Evolutionary conservation across 306 rosid genomes (phyloP), one percentile per base, ranked within the genome.

Genomic region (Vigna unguiculata): DNA sequence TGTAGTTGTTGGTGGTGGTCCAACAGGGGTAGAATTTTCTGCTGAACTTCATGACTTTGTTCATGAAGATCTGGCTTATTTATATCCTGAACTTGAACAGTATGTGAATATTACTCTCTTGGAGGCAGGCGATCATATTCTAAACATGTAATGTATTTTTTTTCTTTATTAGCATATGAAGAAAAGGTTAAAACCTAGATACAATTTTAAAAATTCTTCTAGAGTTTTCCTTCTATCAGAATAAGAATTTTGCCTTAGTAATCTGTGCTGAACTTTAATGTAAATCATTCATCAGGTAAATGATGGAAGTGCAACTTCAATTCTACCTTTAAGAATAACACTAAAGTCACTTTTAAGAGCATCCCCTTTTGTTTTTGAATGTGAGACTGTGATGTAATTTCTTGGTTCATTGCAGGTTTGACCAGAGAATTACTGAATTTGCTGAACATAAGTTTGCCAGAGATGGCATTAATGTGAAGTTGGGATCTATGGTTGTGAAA

Each of bases 1-100:
- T 85, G 97, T 96, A 55, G 4, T 95, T 66, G 97, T 95, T 79
- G 98, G 97, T 59, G 98, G 98, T 75, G 98, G 98, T 81, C 98
- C 98, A 66, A 90, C 97, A 58, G 98, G 98, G 24, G 98, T 95
- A 60, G 98, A 95, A 85, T 95, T 95, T 82, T 89, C 98, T 62
- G 98, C 97, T 21, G 97, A 78, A 75, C 92, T 95, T 85, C 87
- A 95, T 83, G 98, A 95, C 65, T 91, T 77, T 74, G 93, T 92
- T 30, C 91, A 85, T 52, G 96, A 86, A 64, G 98, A 95, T 84
- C 54, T 95, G 28, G 78, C 78, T 60, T 74, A 72, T 28, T 72
- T 95, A 59, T 95, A 95, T 79, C 98, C 98, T 69, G 83, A 83
- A 52, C 85, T 88, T 5, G 78, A 77, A 73, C 82, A 85, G 0